Conservation (phyloP, 768 basidiomycete genomes). For the Hemileccinum rubropunctum region DNA sequence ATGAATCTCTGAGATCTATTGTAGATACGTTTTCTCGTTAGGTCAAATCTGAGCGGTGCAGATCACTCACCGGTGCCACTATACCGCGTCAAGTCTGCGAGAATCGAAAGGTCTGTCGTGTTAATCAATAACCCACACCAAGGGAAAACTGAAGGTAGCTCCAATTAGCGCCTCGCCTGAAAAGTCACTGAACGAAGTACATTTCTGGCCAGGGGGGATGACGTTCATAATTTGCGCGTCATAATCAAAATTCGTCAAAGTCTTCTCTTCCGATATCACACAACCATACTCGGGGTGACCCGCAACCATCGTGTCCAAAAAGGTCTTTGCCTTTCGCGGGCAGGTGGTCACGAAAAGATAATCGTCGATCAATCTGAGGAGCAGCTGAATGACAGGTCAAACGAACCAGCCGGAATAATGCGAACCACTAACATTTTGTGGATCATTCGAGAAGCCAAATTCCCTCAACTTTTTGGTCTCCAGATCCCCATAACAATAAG, state of each 20-base stretch:
- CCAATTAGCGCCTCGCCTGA: background rate
- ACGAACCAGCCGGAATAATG: background rate
- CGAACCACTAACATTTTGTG: conserved; percentile 55
- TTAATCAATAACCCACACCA: conserved; percentile 92
- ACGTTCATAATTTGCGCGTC: conserved; percentile 51
- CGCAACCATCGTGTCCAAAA: conserved; percentile 72
- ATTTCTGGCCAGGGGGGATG: conserved; percentile 43
- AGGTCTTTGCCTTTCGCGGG: conserved; percentile 54
- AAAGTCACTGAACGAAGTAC: conserved; percentile 25
- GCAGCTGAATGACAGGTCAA: conserved; percentile 43
- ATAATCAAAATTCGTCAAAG: conserved; percentile 81
- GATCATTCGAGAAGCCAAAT: conserved; percentile 51
- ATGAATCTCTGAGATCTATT: conserved; percentile 58
- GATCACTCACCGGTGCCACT: conserved; percentile 49
- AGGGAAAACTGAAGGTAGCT: conserved; percentile 63
- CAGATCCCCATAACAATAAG: conserved; percentile 92
- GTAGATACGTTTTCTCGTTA: background rate
- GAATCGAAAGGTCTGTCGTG: conserved; percentile 71
- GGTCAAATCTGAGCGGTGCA: background rate
- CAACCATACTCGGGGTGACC: conserved; percentile 96
- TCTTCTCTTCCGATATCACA: conserved; percentile 85
- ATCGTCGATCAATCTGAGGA: conserved; percentile 91
- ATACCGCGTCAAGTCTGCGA: conserved; percentile 76
- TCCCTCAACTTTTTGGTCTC: conserved; percentile 51
- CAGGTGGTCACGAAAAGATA: conserved; percentile 85